Percentiles rank a stretch among this genome's conserved stretches.
Evolutionary conservation across 2,329 filamentous ascomycete species (phyloP).

Genomic region (Epicoccum nigrum): DNA sequence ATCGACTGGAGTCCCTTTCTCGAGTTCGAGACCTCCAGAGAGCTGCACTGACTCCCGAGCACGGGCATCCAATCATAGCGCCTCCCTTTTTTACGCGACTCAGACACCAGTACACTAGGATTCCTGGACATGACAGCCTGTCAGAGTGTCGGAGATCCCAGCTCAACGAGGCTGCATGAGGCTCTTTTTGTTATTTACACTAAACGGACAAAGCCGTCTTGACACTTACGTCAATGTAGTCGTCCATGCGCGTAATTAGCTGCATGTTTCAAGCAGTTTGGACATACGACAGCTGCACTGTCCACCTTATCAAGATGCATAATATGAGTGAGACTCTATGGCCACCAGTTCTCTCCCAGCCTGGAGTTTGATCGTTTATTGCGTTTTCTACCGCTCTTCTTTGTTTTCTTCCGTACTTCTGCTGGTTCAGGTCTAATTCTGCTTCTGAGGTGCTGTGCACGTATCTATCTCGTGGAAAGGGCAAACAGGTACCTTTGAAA

Average conservation of each 20-base stretch:
- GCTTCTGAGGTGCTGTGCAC: conserved; percentile 6
- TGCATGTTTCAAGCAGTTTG: conserved; percentile 5
- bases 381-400: neutral
- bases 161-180: conserved; percentile 4
- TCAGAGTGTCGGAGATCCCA: conserved; percentile 2
- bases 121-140: neutral
- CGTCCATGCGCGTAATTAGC: conserved; percentile 4
- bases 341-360: conserved; percentile 1
- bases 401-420: conserved; percentile 1
- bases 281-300: conserved; percentile 1
- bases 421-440: conserved; percentile 11
- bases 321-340: neutral
- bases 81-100: conserved; percentile 5
- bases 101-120: neutral
- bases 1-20: neutral
- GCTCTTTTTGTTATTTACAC: conserved; percentile 4
- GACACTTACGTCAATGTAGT: conserved; percentile 4
- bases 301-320: conserved; percentile 2
- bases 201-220: conserved; percentile 1
- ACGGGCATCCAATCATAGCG: conserved; percentile 1
- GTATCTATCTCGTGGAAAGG: neutral
- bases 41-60: conserved; percentile 10
- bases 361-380: neutral
- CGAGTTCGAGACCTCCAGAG: conserved; percentile 5
- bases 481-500: neutral